Base-by-base conservation (phyloP, 805 yeast genomes). In the Candida verbasci region DNA sequence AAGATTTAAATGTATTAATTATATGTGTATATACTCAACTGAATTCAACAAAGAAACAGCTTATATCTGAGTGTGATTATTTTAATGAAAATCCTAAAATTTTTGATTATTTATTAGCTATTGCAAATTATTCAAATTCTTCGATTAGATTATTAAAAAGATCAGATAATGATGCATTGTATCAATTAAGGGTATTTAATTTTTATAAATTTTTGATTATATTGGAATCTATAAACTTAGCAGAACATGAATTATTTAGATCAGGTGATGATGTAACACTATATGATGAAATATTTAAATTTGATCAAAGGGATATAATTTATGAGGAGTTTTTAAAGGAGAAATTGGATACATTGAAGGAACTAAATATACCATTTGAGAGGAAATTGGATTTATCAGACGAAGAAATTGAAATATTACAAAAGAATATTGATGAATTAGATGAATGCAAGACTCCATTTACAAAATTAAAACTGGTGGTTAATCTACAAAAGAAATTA, bases 81-180 rank as follows among this genome's bases (percentile, higher is more conserved):
- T 63, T 67, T 46, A 52, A 46, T 28, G 42, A 42, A 8, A 47
- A 61, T 34, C 64, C 65, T 3, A 43, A 49, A 27, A 37, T 48
- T 2, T 67, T 56, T 42, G 72, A 67, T 44, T 67, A 67, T 43
- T 46, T 67, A 35, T 47, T 63, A 26, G 71, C 72, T 22, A 66
- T 67, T 12, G 61, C 70, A 24, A 63, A 61, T 43, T 65, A 64
- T 45, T 56, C 63, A 22, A 38, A 62, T 6, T 52, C 62, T 6
- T 56, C 68, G 3, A 55, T 62, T 17, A 62, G 63, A 42, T 46
- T 65, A 18, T 55, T 58, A 17, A 61, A 57, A 38, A 49, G 72
- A 26, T 40, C 59, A 9, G 72, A 67, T 43, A 46, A 52, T 2
- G 53, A 54, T 18, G 72, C 72, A 8, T 38, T 56, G n/a, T 44